Evolutionary conservation across 1,284 basidiomycete genomes (phyloP), one percentile per base, ranked within the genome.

Genomic region (Apiotrichum mycotoxinovorans): DNA sequence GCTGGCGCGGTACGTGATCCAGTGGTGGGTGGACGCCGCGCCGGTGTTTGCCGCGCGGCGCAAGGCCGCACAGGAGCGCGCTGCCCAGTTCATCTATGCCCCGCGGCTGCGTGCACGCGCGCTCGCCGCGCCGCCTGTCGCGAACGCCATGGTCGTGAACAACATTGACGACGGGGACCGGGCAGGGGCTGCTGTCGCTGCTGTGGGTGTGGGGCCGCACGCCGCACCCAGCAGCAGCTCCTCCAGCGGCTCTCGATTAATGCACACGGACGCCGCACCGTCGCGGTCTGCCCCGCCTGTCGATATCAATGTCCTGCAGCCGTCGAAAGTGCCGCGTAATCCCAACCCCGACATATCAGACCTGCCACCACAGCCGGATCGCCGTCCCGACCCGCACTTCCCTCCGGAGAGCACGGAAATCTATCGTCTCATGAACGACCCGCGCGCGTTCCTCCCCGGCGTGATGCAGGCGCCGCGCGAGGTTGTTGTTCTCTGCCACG

Each of bases 401-500:
- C 69, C 70, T 20, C 52, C 63, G 20, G 66, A 71, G 57, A 62
- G 65, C 23, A 65, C 49, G 18, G 71, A 73, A 50, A 88, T 94
- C 8, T 88, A 90, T 72, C 80, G 81, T 45, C 80, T 93, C 18
- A 84, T 94, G 70, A 79, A 79, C 53, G 85, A 87, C 65, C 87
- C 89, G 10, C 80, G 83, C 0, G 79, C 94, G 22, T 87, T 83
- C 66, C 83, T 89, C 58, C 89, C 62, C 11, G 67, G 69, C 4
- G 54, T 88, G 2, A 68, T 91, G 25, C 82, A 89, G 56, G 82
- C 82, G 8, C 95, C 95, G 0, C 83, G 90, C 15, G 85, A 91
- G 74, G 91, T 93, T 3, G 88, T 98, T 61, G 92, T 96, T 0
- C 82, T 98, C 17, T 98, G 92, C 69, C 95, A 98, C 78, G 93